phyloP scores from a whole-genome alignment of 164 flowering plant species.

The Aristolochia californica region DNA sequence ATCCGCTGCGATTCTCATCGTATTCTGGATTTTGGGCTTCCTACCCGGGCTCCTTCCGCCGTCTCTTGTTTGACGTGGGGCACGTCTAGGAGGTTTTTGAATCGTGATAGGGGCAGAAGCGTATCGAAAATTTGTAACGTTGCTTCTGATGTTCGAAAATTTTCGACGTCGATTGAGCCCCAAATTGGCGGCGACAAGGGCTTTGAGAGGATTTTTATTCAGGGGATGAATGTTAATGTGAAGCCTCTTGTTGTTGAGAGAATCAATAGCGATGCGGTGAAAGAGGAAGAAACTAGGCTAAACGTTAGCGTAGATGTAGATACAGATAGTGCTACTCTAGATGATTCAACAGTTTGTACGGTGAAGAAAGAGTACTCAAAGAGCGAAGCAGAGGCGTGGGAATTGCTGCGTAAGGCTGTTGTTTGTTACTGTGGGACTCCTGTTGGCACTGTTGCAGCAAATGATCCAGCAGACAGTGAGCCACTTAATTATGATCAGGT shows the following conservation, averaged over 20 bases:
- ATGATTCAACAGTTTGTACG: background rate
- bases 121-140: constrained; percentile 29
- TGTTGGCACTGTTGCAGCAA: constrained; percentile 92
- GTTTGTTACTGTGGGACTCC: constrained; percentile 81
- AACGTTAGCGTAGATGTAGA: constrained; percentile 14
- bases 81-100: constrained; percentile 22
- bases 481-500: constrained; percentile 93
- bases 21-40: constrained; percentile 15
- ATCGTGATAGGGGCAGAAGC: constrained; percentile 13
- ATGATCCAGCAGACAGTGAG: constrained; percentile 55
- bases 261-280: constrained; percentile 41
- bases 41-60: constrained; percentile 25
- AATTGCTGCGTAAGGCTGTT: constrained; percentile 50
- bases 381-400: constrained; percentile 82
- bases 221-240: constrained; percentile 49
- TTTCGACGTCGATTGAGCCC: constrained; percentile 54
- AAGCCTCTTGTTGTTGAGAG: constrained; percentile 51
- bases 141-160: constrained; percentile 47
- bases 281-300: constrained; percentile 30
- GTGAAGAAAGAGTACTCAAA: constrained; percentile 32
- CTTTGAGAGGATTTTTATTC: constrained; percentile 54
- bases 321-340: background rate
- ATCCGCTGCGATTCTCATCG: constrained; percentile 1
- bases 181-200: constrained; percentile 41
- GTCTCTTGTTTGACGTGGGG: constrained; percentile 30